Evolutionary conservation across 305 asterid species (phyloP), one percentile per base, ranked within the genome.

Genomic region (Rubia balearica): DNA sequence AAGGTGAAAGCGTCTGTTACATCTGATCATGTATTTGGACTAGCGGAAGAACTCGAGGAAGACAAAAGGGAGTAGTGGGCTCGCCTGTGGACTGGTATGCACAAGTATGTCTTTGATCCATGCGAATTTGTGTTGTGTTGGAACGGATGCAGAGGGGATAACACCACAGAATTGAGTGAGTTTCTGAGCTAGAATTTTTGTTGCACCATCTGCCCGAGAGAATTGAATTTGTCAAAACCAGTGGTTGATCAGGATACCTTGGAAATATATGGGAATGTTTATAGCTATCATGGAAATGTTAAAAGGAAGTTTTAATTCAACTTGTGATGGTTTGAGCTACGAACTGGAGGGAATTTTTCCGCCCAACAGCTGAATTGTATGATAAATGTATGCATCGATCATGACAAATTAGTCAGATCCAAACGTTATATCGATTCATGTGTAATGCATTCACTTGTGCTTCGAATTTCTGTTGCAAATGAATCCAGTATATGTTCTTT

Each of bases 1-100:
- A 90, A 90, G 83, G 96, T 87, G 82, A 90, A 90, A 83, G 82
- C 77, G 38, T 78, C 89, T 33, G 72, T 84, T 55, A 67, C 87
- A 66, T 72, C 91, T 46, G 97, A 89, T 78, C 89, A 85, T 65
- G 90, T 89, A 16, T 87, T 89, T 70, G 92, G 88, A 48, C 74
- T 88, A 6, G 87, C 75, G 21, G 96, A 87, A 76, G 96, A 83
- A 78, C 84, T 87, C n/a, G 95, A 89, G 81, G 97, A 90, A 82
- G 90, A 90, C 85, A 90, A 90, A 84, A 78, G 96, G 82, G 97
- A 89, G 61, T 89, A 84, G 85, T 68, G n/a, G 21, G 38, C 19
- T 57, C 21, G 17, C 27, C 24, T 4, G n/a, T 27, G 64, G 60
- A 27, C 61, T n/a, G 64, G 57, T 38, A 33, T 14, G 10, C 65